Conservation (phyloP, 2,329 filamentous ascomycete genomes). For the Conoideocrella luteorostrata region DNA sequence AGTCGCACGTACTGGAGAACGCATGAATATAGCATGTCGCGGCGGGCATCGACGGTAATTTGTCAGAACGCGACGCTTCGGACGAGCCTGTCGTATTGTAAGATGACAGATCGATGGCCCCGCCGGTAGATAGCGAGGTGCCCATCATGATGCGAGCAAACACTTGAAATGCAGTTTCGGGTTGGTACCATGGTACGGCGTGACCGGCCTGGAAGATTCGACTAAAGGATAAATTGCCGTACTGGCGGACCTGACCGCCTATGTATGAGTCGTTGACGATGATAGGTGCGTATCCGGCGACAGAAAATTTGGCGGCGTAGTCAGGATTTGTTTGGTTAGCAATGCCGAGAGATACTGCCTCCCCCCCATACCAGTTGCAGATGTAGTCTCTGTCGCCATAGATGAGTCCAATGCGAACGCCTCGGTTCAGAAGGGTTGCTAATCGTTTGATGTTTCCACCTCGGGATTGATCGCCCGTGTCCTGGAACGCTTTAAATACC, state of each 20-base stretch:
- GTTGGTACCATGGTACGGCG: slow-evolving; percentile 55
- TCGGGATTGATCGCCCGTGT: slow-evolving; percentile 56
- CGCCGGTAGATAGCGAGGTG: slow-evolving; percentile 49
- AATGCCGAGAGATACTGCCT: slow-evolving; percentile 62
- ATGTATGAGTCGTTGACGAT: slow-evolving; percentile 61
- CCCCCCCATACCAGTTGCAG: slow-evolving; percentile 67
- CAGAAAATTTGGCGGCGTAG: slow-evolving; percentile 50
- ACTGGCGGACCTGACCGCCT: slow-evolving; percentile 69
- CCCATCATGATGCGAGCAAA: slow-evolving; percentile 55
- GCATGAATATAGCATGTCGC: slow-evolving; percentile 56
- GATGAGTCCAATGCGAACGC: slow-evolving; percentile 64
- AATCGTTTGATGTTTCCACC: slow-evolving; percentile 54
- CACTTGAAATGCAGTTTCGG: slow-evolving; percentile 50
- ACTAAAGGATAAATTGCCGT: slow-evolving; percentile 65
- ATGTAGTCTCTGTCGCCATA: slow-evolving; percentile 62
- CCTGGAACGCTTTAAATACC: slow-evolving; percentile 40
- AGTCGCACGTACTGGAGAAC: slow-evolving; percentile 43
- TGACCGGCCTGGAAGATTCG: slow-evolving; percentile 62
- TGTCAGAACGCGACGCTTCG: slow-evolving; percentile 42
- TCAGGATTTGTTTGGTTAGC: slow-evolving; percentile 38
- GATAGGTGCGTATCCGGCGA: slow-evolving; percentile 67
- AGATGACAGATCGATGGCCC: slow-evolving; percentile 39
- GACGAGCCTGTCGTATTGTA: slow-evolving; percentile 55
- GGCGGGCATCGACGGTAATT: slow-evolving; percentile 38
- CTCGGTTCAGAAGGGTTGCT: slow-evolving; percentile 52